Evolutionary conservation across 176 grass and related monocot species (phyloP).

Genomic region (Raddia distichophylla): DNA sequence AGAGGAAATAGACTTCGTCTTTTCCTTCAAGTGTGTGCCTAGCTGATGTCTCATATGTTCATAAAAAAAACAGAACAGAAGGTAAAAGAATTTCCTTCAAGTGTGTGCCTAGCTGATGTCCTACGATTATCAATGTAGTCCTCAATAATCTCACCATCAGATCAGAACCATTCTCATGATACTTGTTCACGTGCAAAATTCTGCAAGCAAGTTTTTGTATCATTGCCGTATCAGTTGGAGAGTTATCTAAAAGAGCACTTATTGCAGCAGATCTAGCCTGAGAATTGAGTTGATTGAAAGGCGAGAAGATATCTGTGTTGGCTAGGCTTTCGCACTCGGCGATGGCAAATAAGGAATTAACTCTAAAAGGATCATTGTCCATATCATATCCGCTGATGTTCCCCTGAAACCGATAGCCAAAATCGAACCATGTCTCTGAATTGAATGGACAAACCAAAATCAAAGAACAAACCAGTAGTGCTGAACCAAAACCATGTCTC

Average conservation of each 20-base stretch:
- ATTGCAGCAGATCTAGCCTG: conserved; percentile 84
- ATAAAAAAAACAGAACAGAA: conserved; percentile 22
- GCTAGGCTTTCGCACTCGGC: too few relatives aligned
- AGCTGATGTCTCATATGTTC: too few relatives aligned
- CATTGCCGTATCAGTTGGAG: conserved; percentile 88
- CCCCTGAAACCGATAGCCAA: too few relatives aligned
- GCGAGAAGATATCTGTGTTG: too few relatives aligned
- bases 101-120: conserved; percentile 15
- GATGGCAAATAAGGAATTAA: too few relatives aligned
- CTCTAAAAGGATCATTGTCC: too few relatives aligned
- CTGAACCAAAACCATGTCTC: too few relatives aligned
- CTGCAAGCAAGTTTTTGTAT: conserved; percentile 83
- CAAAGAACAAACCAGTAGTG: too few relatives aligned
- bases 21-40: too few relatives aligned
- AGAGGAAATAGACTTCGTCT: conserved; percentile 68
- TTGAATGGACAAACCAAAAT: too few relatives aligned
- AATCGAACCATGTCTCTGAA: too few relatives aligned
- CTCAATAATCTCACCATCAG: conserved; percentile 34
- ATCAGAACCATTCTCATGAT: conserved; percentile 50
- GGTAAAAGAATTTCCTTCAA: conserved; percentile 31
- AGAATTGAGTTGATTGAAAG: conserved; percentile 96
- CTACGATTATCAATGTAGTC: conserved; percentile 25
- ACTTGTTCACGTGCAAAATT: conserved; percentile 80
- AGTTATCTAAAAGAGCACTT: conserved; percentile 73
- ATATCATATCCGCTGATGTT: too few relatives aligned